phyloP scores from a whole-genome alignment of 179 eudicot species.

The Drosera spatulata region DNA sequence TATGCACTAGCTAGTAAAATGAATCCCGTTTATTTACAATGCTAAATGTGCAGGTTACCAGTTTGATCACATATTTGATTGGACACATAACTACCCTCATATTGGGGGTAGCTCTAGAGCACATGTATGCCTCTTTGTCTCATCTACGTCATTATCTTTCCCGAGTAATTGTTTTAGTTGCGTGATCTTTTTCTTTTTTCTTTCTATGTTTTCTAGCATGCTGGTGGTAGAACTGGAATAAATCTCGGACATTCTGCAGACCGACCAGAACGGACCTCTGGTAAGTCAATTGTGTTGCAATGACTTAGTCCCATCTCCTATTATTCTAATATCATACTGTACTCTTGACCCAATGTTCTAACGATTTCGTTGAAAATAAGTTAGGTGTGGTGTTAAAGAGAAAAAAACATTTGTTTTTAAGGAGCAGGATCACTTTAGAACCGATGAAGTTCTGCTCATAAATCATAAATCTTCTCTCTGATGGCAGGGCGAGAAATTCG shows the following conservation, averaged over 20 bases:
- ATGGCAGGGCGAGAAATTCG: conserved; percentile 76
- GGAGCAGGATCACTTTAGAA: neutral
- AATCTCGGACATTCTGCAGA: conserved; percentile 75
- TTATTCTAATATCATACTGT: too few relatives aligned
- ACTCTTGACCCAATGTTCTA: too few relatives aligned
- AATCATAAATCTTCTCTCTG: conserved; percentile 8
- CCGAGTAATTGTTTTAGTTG: neutral
- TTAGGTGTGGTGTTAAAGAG: too few relatives aligned
- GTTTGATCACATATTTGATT: conserved; percentile 91
- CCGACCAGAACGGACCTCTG: conserved; percentile 76
- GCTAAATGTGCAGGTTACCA: conserved; percentile 56
- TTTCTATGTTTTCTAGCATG: conserved; percentile 37
- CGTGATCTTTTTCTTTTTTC: neutral
- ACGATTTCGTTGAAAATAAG: too few relatives aligned
- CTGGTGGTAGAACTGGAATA: conserved; percentile 49
- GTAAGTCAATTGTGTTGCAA: conserved; percentile 21
- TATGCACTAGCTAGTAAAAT: neutral
- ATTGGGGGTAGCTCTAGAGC: conserved; percentile 74
- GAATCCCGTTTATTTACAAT: neutral
- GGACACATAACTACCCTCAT: conserved; percentile 98
- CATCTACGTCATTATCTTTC: neutral
- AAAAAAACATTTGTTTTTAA: neutral
- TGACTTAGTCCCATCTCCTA: too few relatives aligned
- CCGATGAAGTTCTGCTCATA: neutral
- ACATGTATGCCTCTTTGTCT: conserved; percentile 47